Percentiles rank a stretch among this genome's conserved stretches.
phyloP scores from a whole-genome alignment of 1,139 yeast genomes.

The Saccharomycopsis phalli region DNA sequence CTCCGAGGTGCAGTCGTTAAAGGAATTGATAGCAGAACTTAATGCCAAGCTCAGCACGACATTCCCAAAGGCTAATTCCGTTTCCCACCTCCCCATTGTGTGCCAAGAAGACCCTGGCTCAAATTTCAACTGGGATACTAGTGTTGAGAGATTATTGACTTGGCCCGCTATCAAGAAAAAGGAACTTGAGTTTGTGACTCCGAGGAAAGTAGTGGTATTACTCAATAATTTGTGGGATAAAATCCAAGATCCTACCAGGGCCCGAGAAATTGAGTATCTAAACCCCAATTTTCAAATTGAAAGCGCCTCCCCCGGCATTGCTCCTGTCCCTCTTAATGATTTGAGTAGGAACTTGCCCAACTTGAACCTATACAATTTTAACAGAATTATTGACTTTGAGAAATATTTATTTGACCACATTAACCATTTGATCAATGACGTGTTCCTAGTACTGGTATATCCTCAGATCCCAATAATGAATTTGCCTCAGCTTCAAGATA shows the following conservation, averaged over 20 bases:
- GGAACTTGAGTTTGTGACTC: not conserved
- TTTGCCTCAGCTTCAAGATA: not conserved
- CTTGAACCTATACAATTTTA: not conserved
- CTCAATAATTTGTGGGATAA: not conserved
- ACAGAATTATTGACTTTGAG: not conserved
- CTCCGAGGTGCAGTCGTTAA: not conserved
- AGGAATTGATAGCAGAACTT: not conserved
- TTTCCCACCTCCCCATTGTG: too few relatives aligned
- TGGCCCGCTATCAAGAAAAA: not conserved
- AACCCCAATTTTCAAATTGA: too few relatives aligned
- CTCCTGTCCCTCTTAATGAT: too few relatives aligned
- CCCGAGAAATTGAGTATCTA: too few relatives aligned
- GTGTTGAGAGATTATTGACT: not conserved
- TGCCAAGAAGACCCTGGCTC: too few relatives aligned
- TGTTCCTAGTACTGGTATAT: not conserved
- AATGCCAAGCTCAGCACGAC: too few relatives aligned
- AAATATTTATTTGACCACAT: not conserved
- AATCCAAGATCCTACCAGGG: not conserved
- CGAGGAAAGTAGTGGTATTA: not conserved
- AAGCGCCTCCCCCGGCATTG: too few relatives aligned
- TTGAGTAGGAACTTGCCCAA: slow-evolving; percentile 1
- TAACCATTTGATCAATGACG: not conserved
- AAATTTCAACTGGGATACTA: not conserved
- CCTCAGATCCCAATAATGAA: slow-evolving; percentile 6
- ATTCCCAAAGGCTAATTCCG: too few relatives aligned